Percentiles rank a stretch among this genome's conserved stretches.
phyloP scores from a whole-genome alignment of 2,329 filamentous ascomycete species.

The Fusarium sulawesiense region DNA sequence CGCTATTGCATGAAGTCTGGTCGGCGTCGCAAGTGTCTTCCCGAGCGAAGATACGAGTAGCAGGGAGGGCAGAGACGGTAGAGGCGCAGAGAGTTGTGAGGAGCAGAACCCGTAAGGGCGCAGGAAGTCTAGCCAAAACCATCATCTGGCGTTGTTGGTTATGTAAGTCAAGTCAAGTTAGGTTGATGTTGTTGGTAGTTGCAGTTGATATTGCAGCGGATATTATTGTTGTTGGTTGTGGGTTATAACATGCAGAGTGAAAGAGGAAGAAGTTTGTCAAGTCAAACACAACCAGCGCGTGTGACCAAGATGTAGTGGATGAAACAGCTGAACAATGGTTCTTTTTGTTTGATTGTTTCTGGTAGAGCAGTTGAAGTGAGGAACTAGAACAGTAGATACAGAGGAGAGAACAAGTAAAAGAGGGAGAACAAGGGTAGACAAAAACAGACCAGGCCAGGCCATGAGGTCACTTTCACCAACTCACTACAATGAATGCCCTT shows the following conservation, averaged over 20 bases:
- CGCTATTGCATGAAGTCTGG: conserved; percentile 64
- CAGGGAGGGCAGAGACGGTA: conserved; percentile 54
- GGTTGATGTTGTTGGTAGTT: conserved; percentile 2
- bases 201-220: background rate
- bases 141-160: conserved; percentile 24
- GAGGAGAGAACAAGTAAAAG: background rate
- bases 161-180: background rate
- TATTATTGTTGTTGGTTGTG: conserved; percentile 6
- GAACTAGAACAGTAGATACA: conserved; percentile 17
- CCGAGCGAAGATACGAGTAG: conserved; percentile 56
- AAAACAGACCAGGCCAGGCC: conserved; percentile 20
- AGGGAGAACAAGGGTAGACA: conserved; percentile 11
- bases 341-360: conserved; percentile 31
- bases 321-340: conserved; percentile 26
- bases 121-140: conserved; percentile 30
- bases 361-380: conserved; percentile 8
- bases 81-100: conserved; percentile 54
- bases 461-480: conserved; percentile 23
- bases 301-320: conserved; percentile 16
- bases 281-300: conserved; percentile 37
- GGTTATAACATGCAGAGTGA: conserved; percentile 16
- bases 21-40: conserved; percentile 63
- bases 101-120: conserved; percentile 52
- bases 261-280: conserved; percentile 7
- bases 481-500: background rate